Evolutionary conservation across 306 rosid species (phyloP).

Genomic region (Vigna unguiculata): DNA sequence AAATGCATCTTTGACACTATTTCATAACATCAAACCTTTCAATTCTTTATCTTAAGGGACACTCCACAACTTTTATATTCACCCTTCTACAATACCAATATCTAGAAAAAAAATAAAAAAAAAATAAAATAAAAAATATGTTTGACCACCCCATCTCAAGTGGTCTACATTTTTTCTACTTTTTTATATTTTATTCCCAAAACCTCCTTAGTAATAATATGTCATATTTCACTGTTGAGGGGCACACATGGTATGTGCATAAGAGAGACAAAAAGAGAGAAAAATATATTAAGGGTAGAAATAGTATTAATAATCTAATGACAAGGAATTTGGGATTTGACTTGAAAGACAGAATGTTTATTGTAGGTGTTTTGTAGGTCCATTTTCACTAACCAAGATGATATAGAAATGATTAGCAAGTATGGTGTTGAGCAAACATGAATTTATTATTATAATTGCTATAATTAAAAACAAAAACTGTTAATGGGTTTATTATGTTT

Average conservation of each 20-base stretch:
- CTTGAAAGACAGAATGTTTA: slow-evolving; percentile 52
- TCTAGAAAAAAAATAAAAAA: too few relatives aligned
- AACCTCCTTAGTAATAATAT: slow-evolving; percentile 1
- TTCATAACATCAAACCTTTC: slow-evolving; percentile 16
- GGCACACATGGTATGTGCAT: background rate
- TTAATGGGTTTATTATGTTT: slow-evolving; percentile 47
- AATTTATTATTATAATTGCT: background rate
- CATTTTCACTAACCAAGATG: slow-evolving; percentile 59
- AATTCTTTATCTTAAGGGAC: slow-evolving; percentile 40
- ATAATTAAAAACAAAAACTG: slow-evolving; percentile 40
- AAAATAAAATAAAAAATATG: too few relatives aligned
- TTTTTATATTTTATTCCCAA: slow-evolving; percentile 12
- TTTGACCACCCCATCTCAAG: slow-evolving; percentile 52
- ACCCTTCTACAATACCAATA: slow-evolving; percentile 40
- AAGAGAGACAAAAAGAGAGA: slow-evolving; percentile 37
- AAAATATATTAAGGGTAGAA: slow-evolving; percentile 44
- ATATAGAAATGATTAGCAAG: slow-evolving; percentile 74
- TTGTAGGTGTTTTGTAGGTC: slow-evolving; percentile 51
- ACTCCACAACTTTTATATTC: slow-evolving; percentile 48
- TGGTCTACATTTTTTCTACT: background rate
- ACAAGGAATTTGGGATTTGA: slow-evolving; percentile 54
- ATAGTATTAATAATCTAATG: slow-evolving; percentile 40
- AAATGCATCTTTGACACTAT: slow-evolving; percentile 39
- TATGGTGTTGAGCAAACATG: slow-evolving; percentile 49
- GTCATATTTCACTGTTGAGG: slow-evolving; percentile 19